Evolutionary conservation across 208 protist species (phyloP).

Genomic region (Leishmania arabica): DNA sequence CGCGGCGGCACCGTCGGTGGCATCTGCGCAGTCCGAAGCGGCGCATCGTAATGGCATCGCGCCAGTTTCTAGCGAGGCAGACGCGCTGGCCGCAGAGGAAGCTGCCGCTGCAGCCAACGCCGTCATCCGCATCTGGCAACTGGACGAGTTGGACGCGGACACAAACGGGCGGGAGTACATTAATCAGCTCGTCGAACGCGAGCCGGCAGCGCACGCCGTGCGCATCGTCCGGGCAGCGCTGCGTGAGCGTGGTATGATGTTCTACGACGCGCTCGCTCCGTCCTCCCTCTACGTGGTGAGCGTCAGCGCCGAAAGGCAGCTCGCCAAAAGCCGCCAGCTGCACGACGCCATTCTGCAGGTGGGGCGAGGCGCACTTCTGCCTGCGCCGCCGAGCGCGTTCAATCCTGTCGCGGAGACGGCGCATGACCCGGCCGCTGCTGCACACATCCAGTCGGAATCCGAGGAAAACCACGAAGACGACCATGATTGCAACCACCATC

Average conservation of each 20-base stretch:
- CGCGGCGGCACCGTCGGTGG: not conserved
- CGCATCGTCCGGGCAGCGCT: conserved; percentile 63
- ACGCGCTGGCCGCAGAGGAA: not conserved
- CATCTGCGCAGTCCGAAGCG: not conserved
- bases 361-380: conserved; percentile 66
- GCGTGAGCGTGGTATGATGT: conserved; percentile 85
- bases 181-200: conserved; percentile 71
- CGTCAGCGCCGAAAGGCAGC: conserved; percentile 38
- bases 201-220: conserved; percentile 78
- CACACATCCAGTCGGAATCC: not conserved
- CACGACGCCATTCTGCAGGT: conserved; percentile 71
- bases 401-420: not conserved
- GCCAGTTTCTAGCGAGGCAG: conserved; percentile 1
- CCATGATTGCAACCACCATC: not conserved
- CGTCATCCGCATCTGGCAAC: conserved; percentile 59
- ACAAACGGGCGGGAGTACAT: conserved; percentile 63
- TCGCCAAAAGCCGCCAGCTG: conserved; percentile 41
- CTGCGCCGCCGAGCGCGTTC: conserved; percentile 32
- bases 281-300: conserved; percentile 50
- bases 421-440: not conserved
- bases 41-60: not conserved
- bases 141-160: conserved; percentile 71
- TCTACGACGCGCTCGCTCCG: conserved; percentile 80
- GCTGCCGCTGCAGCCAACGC: conserved; percentile 1
- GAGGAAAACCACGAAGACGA: not conserved